These are phyloP conservation scores for Cynanchum wilfordii DNA, from an alignment of 257 asterid genomes.

Conservation along the genomic window DNA sequence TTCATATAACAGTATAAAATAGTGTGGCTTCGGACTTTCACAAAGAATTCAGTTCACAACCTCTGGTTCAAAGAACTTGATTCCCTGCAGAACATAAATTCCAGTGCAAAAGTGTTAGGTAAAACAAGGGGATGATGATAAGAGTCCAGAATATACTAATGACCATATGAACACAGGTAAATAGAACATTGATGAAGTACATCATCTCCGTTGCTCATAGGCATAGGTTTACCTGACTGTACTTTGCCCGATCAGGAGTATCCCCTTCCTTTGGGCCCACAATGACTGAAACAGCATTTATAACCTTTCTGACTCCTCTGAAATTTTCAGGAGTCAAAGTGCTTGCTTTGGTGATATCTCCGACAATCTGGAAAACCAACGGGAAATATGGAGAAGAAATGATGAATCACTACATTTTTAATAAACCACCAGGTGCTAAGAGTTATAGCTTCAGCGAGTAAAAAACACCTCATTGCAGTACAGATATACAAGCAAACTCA, in stretches of 20 bases:
- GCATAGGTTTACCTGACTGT: conserved; percentile 61
- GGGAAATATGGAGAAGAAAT: conserved; percentile 2
- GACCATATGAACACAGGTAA: neutral
- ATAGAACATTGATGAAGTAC: neutral
- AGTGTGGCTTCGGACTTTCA: conserved; percentile 19
- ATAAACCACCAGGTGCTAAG: neutral
- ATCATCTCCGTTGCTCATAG: neutral
- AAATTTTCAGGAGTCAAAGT: conserved; percentile 73
- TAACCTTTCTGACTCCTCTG: conserved; percentile 73
- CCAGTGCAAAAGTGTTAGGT: conserved; percentile 10
- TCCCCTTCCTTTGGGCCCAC: conserved; percentile 99
- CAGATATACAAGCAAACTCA: conserved; percentile 30
- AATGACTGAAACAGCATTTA: conserved; percentile 85
- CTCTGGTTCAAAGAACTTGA: conserved; percentile 99
- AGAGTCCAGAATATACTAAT: conserved; percentile 4
- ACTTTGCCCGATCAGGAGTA: conserved; percentile 93
- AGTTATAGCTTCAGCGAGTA: neutral
- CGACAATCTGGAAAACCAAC: conserved; percentile 52
- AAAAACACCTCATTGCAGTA: neutral
- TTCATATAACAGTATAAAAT: conserved; percentile 6
- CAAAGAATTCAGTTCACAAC: conserved; percentile 41
- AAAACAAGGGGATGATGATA: neutral
- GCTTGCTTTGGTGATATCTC: conserved; percentile 84
- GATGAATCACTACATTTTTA: neutral
- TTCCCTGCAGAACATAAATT: conserved; percentile 51